A percentile compares a stretch with the other conserved stretches of the same genome.
Conservation (phyloP, 164 flowering plant species). For the Magnolia officinalis region DNA sequence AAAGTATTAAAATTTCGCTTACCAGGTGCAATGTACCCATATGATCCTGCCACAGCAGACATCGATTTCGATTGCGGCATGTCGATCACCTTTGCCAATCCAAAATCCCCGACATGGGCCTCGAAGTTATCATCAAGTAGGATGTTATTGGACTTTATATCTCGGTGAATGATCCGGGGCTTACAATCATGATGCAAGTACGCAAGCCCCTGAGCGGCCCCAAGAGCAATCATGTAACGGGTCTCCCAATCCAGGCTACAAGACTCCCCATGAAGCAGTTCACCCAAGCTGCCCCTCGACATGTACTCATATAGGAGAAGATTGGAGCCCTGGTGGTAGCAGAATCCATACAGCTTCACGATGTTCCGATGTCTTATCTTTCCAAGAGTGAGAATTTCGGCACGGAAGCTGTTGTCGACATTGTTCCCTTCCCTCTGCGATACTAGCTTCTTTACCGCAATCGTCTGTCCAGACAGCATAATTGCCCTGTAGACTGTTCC, state of each 20-base stretch:
- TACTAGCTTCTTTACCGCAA: conserved; percentile 80
- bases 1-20: conserved; percentile 20
- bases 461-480: conserved; percentile 51
- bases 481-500: conserved; percentile 93
- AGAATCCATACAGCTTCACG: conserved; percentile 83
- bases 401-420: conserved; percentile 77
- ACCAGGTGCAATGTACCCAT: conserved; percentile 99
- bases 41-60: conserved; percentile 99
- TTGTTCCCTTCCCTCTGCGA: conserved; percentile 81
- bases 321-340: conserved; percentile 79
- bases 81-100: conserved; percentile 91
- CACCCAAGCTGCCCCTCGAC: conserved; percentile 87
- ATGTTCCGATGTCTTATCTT: conserved; percentile 91
- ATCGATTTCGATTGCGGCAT: conserved; percentile 92
- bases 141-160: conserved; percentile 91
- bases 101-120: conserved; percentile 99
- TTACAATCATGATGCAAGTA: conserved; percentile 96
- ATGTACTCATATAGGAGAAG: conserved; percentile 89
- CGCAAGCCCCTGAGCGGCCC: conserved; percentile 92
- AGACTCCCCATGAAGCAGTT: conserved; percentile 66
- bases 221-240: conserved; percentile 72
- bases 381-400: conserved; percentile 86
- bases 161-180: conserved; percentile 93
- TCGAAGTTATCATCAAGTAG: conserved; percentile 74
- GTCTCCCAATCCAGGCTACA: conserved; percentile 71